phyloP scores from a whole-genome alignment of 495 filamentous ascomycete species.

The Neurospora sp. region DNA sequence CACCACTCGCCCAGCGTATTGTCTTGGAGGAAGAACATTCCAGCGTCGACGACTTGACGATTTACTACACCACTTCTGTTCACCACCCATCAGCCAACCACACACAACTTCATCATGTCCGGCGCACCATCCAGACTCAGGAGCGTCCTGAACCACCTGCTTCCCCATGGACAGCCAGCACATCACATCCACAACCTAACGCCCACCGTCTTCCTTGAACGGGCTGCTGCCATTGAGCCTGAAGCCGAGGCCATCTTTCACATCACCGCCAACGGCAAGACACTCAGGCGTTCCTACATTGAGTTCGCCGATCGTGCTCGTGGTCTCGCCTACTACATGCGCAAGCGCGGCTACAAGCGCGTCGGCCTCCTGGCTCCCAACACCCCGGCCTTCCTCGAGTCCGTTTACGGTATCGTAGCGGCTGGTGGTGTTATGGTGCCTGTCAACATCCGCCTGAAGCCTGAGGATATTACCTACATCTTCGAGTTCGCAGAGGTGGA shows the following conservation, averaged over 20 bases:
- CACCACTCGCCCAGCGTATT: not conserved
- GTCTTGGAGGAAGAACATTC: not conserved
- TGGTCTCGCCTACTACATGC: constrained; percentile 79
- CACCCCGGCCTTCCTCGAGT: constrained; percentile 88
- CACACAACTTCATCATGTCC: constrained; percentile 27
- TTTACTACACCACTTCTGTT: not conserved
- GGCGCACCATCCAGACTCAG: constrained; percentile 36
- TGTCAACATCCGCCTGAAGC: constrained; percentile 85
- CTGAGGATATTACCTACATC: constrained; percentile 83
- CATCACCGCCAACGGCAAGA: constrained; percentile 63
- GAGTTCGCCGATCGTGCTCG: constrained; percentile 76
- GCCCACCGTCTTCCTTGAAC: constrained; percentile 80
- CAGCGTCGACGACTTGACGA: not conserved
- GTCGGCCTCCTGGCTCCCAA: constrained; percentile 81
- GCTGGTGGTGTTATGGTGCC: constrained; percentile 70
- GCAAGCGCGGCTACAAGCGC: constrained; percentile 56
- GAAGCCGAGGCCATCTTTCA: constrained; percentile 83
- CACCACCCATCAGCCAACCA: not conserved
- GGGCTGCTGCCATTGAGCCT: constrained; percentile 85
- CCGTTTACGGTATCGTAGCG: constrained; percentile 79
- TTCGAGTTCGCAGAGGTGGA: constrained; percentile 79
- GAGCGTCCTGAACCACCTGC: constrained; percentile 54
- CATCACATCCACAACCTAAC: constrained; percentile 73
- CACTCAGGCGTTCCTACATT: constrained; percentile 62
- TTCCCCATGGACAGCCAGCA: constrained; percentile 27